Conservation (phyloP, 2,329 filamentous ascomycete species). For the Gnomoniopsis sp. region DNA sequence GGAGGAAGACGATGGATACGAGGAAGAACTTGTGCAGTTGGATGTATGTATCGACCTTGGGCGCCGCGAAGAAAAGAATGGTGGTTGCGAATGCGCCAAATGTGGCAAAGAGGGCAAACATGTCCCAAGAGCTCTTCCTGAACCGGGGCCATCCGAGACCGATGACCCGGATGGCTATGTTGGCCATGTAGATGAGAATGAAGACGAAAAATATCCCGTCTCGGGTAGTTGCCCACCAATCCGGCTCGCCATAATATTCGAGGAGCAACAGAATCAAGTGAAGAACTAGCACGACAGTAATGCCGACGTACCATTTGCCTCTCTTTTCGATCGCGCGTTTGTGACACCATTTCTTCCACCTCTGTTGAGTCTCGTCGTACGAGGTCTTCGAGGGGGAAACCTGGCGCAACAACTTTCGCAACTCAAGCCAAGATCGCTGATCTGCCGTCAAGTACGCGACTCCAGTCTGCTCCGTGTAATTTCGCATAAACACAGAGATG, state of each 20-base stretch:
- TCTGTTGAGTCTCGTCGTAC: constrained; percentile 69
- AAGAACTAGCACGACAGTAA: constrained; percentile 75
- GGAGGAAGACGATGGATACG: constrained; percentile 80
- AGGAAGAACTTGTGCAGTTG: constrained; percentile 93
- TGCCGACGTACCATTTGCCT: constrained; percentile 81
- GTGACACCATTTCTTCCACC: constrained; percentile 92
- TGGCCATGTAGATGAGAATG: constrained; percentile 76
- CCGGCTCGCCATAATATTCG: constrained; percentile 77
- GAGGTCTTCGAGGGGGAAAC: constrained; percentile 94
- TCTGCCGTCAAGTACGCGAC: constrained; percentile 95
- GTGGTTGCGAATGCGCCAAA: constrained; percentile 78
- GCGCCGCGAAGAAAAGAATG: constrained; percentile 66
- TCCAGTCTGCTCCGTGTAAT: constrained; percentile 97
- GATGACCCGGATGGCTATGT: constrained; percentile 78
- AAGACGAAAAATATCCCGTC: constrained; percentile 77
- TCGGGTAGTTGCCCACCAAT: constrained; percentile 67
- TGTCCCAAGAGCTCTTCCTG: constrained; percentile 88
- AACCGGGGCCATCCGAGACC: constrained; percentile 92
- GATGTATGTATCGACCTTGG: constrained; percentile 59
- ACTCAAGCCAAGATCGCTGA: constrained; percentile 92
- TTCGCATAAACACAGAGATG: constrained; percentile 99
- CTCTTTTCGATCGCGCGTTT: constrained; percentile 90
- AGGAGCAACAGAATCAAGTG: constrained; percentile 80
- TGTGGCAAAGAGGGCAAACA: constrained; percentile 81
- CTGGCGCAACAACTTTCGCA: constrained; percentile 86